Evolutionary conservation across 2,329 filamentous ascomycete genomes (phyloP).

Genomic region (Beauveria varroae): DNA sequence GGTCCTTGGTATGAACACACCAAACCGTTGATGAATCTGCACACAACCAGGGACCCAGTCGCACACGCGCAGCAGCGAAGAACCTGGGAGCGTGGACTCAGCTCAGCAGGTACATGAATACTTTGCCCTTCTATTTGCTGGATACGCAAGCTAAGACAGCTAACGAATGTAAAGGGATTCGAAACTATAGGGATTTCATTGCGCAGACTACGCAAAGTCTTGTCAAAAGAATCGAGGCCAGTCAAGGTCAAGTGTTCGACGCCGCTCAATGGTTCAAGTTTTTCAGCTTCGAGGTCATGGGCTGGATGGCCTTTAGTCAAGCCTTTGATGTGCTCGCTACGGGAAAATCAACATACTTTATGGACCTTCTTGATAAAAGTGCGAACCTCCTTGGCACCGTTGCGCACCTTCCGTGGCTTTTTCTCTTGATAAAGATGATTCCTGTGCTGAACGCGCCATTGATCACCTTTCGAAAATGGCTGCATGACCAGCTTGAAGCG

Average conservation of each 20-base stretch:
- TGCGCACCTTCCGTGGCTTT: background rate
- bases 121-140: no score
- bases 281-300: constrained; percentile 34
- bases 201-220: constrained; percentile 17
- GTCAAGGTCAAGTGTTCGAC: constrained; percentile 20
- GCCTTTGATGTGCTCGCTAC: constrained; percentile 27
- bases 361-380: constrained; percentile 18
- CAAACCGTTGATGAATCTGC: constrained; percentile 22
- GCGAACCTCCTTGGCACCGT: constrained; percentile 9
- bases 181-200: background rate
- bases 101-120: constrained; percentile 18
- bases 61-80: constrained; percentile 24
- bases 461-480: background rate
- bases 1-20: constrained; percentile 27
- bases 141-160: no score
- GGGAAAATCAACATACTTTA: constrained; percentile 14
- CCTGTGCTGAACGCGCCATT: background rate
- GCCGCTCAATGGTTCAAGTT: constrained; percentile 26
- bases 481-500: background rate
- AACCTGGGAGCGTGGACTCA: constrained; percentile 26
- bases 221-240: constrained; percentile 16
- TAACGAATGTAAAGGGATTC: background rate
- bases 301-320: constrained; percentile 31
- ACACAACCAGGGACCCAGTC: constrained; percentile 23
- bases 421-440: background rate